Evolutionary conservation across 768 basidiomycete genomes (phyloP), one percentile per base, ranked within the genome.

Genomic region (Mycena kentingensis): DNA sequence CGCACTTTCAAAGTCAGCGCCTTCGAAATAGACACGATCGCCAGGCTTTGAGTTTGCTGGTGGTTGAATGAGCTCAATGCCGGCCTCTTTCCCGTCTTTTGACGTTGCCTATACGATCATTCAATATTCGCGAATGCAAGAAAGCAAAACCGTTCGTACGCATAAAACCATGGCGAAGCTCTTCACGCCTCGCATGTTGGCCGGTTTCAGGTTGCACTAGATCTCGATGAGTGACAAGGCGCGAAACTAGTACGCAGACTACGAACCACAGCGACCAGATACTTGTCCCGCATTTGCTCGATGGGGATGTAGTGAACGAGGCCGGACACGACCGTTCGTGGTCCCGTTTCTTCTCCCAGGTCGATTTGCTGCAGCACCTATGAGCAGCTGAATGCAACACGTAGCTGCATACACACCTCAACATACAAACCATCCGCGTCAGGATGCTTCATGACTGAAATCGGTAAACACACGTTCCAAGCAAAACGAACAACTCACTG

Each of bases 381-480:
- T 58, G 52, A 46, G 48, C 45, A 32, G 19, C 19, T 29, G 16
- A 13, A 10, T 7, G 38, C 16, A 28, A 25, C 15, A 48, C 15
- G 42, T n/a, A n/a, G 25, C 24, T 32, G 46, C 35, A 27, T 11
- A 52, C 75, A 29, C 65, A 85, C 90, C 80, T 98, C 96, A 55
- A 98, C 83, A 65, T 98, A 99, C n/a, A 99, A 80, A 44, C 92
- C 85, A 64, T 98, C 97, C 3, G 97, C 97, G 65, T 99, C 97
- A 15, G 97, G 96, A 66, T 99, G 97, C 63, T 90, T 92, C 72
- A 84, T 85, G 63, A 98, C 96, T 96, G 64, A 10, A 38, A n/a
- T 38, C 12, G 41, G 5, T 43, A 45, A 59, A n/a, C 10, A 8
- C 31, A 24, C 22, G 21, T 15, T 35, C n/a, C 27, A 27, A 2